phyloP scores from a whole-genome alignment of 495 filamentous ascomycete species.

The Podospora bellae-mahoneyi region DNA sequence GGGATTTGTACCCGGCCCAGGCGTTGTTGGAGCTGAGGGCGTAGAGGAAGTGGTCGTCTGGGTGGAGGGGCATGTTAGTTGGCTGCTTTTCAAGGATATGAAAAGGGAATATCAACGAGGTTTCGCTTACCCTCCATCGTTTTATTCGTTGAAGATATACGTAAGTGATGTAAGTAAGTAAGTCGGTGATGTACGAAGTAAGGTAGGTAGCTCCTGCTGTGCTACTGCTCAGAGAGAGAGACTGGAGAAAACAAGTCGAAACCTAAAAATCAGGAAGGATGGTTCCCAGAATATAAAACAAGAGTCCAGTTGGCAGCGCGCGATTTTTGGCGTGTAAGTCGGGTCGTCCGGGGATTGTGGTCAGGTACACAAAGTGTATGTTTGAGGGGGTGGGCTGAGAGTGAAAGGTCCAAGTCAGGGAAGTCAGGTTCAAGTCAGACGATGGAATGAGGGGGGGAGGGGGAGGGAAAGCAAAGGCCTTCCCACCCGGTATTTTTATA shows the following conservation, averaged over 20 bases:
- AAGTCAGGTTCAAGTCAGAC: background rate
- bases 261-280: too few species aligned
- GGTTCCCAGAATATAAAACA: too few species aligned
- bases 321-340: background rate
- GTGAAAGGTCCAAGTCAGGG: background rate
- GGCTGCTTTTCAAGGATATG: background rate
- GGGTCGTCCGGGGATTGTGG: background rate
- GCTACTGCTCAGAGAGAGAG: background rate
- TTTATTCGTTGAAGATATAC: background rate
- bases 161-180: too few species aligned
- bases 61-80: slow-evolving; percentile 3
- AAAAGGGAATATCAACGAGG: too few species aligned
- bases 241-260: too few species aligned
- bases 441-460: background rate
- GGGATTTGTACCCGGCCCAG: slow-evolving; percentile 63
- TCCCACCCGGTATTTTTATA: background rate
- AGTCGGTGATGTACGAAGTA: too few species aligned
- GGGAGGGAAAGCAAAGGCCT: too few species aligned
- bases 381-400: background rate
- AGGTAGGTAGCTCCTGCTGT: background rate
- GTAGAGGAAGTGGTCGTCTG: slow-evolving; percentile 51
- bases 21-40: slow-evolving; percentile 64
- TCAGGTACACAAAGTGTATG: background rate
- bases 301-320: background rate
- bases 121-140: background rate